Percentiles rank a stretch among this genome's conserved stretches.
phyloP scores from a whole-genome alignment of 2,329 filamentous ascomycete species.

The Davidsoniella neocaledoniae region DNA sequence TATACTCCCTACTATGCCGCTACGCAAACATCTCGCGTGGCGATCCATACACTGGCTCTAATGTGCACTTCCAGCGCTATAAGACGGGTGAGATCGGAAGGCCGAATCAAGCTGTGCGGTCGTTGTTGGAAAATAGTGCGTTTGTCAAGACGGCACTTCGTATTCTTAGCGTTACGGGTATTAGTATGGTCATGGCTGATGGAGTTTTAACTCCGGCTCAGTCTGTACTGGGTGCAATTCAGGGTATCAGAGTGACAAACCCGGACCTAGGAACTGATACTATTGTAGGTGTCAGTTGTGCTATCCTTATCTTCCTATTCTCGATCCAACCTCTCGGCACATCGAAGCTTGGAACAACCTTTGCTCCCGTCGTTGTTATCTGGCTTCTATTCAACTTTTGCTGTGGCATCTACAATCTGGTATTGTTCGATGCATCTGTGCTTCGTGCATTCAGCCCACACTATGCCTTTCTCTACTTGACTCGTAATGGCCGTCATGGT shows the following conservation, averaged over 20 bases:
- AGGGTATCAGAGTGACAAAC: slow-evolving; percentile 42
- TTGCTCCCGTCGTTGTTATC: slow-evolving; percentile 49
- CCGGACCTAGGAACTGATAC: slow-evolving; percentile 36
- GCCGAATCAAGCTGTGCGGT: slow-evolving; percentile 34
- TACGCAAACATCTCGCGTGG: slow-evolving; percentile 41
- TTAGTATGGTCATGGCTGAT: slow-evolving; percentile 50
- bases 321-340: slow-evolving; percentile 48
- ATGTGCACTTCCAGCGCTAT: slow-evolving; percentile 42
- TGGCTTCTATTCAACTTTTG: slow-evolving; percentile 48
- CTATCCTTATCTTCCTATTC: slow-evolving; percentile 47
- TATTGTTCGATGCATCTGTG: slow-evolving; percentile 33
- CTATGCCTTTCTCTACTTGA: slow-evolving; percentile 43
- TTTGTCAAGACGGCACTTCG: slow-evolving; percentile 38
- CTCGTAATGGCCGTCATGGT: slow-evolving; percentile 39
- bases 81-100: slow-evolving; percentile 36
- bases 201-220: slow-evolving; percentile 54
- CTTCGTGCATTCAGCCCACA: slow-evolving; percentile 40
- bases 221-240: slow-evolving; percentile 46
- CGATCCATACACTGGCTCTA: slow-evolving; percentile 38
- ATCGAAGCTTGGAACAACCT: slow-evolving; percentile 38
- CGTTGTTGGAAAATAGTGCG: slow-evolving; percentile 38
- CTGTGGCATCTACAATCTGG: slow-evolving; percentile 48
- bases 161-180: slow-evolving; percentile 45
- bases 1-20: slow-evolving; percentile 46
- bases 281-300: slow-evolving; percentile 47